These are phyloP conservation scores for Pyrenochaeta sp. DNA, from an alignment of 2,329 filamentous ascomycete species.

Conservation along the genomic window DNA sequence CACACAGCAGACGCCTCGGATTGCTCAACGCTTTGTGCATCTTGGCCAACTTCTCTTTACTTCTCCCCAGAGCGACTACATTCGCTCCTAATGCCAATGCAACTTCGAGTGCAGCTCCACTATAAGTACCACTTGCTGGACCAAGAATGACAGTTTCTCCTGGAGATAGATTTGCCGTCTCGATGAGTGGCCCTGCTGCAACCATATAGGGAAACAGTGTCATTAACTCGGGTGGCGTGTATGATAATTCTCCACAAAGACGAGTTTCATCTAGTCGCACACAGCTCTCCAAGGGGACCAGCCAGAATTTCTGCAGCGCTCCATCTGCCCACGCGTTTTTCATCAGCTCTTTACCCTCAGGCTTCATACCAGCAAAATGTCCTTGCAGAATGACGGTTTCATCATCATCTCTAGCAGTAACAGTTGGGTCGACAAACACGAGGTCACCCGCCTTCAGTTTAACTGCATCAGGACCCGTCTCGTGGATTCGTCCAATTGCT, in stretches of 20 bases:
- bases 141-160: constrained; percentile 5
- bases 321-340: background rate
- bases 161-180: background rate
- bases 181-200: constrained; percentile 1
- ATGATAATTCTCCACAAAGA: background rate
- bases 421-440: constrained; percentile 45
- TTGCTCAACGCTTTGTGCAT: constrained; percentile 42
- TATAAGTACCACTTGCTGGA: constrained; percentile 60
- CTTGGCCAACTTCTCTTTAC: constrained; percentile 28
- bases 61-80: constrained; percentile 61
- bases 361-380: background rate
- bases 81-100: constrained; percentile 59
- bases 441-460: constrained; percentile 46
- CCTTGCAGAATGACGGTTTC: background rate
- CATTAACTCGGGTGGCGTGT: background rate
- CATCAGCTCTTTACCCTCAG: background rate
- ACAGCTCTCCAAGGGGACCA: background rate
- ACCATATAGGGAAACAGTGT: constrained; percentile 1
- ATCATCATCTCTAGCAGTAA: constrained; percentile 22
- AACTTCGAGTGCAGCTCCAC: constrained; percentile 57
- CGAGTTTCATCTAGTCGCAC: background rate
- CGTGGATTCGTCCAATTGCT: constrained; percentile 46
- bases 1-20: constrained; percentile 43
- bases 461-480: constrained; percentile 47
- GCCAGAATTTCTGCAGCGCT: background rate